Conservation (phyloP, 257 asterid genomes). For the Oldenlandia corymbosa region DNA sequence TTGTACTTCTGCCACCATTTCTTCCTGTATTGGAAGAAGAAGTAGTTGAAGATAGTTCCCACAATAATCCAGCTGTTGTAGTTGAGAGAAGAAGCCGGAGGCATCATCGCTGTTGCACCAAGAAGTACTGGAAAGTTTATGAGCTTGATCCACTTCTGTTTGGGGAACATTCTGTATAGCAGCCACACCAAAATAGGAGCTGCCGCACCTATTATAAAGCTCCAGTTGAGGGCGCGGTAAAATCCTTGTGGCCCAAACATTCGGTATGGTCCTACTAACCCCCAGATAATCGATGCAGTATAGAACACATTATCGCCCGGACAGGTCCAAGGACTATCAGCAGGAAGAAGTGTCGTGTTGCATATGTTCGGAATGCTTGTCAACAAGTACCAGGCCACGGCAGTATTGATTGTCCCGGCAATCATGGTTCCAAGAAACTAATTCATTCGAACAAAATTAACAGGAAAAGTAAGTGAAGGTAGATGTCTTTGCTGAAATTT, state of each 20-base stretch:
- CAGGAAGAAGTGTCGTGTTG: conserved; percentile 42
- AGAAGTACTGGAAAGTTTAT: conserved; percentile 62
- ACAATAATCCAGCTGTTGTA: conserved; percentile 58
- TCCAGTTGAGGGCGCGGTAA: conserved; percentile 61
- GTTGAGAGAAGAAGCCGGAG: conserved; percentile 62
- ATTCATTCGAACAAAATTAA: background rate
- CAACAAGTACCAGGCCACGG: conserved; percentile 60
- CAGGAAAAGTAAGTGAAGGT: background rate
- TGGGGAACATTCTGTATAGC: conserved; percentile 42
- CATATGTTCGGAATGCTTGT: conserved; percentile 33
- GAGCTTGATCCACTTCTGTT: conserved; percentile 45
- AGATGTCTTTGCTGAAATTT: too few relatives aligned
- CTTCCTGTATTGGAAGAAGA: conserved; percentile 48
- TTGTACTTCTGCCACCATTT: conserved; percentile 77
- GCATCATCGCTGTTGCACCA: conserved; percentile 51
- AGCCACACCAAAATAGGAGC: conserved; percentile 48
- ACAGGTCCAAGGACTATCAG: conserved; percentile 69
- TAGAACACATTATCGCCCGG: conserved; percentile 48
- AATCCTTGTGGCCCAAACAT: conserved; percentile 51
- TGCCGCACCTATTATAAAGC: conserved; percentile 47
- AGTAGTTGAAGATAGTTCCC: conserved; percentile 47
- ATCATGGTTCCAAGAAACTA: conserved; percentile 57
- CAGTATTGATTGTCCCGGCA: conserved; percentile 56
- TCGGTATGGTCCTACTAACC: conserved; percentile 58
- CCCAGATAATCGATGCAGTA: conserved; percentile 83